phyloP scores from a whole-genome alignment of 2,329 filamentous ascomycete genomes.

The Ceratocystiopsis minuta region DNA sequence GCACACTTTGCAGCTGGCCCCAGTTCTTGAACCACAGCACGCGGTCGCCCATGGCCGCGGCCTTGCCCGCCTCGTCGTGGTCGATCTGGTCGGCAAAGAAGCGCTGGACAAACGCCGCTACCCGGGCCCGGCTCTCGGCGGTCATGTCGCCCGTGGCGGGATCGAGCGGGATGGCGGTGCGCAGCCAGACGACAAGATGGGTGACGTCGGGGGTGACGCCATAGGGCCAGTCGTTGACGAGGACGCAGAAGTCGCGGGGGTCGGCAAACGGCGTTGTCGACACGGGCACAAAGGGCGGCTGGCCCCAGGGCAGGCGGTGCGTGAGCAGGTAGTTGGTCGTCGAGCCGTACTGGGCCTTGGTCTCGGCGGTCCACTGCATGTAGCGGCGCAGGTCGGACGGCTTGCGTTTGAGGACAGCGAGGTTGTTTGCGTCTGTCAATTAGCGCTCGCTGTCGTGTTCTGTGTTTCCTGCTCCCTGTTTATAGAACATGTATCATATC shows the following conservation, averaged over 20 bases:
- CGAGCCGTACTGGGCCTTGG: constrained; percentile 56
- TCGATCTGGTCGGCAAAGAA: constrained; percentile 47
- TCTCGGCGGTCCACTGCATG: constrained; percentile 54
- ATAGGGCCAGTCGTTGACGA: constrained; percentile 91
- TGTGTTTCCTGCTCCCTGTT: neutral
- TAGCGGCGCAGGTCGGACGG: constrained; percentile 69
- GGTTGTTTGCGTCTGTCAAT: constrained; percentile 32
- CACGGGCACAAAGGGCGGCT: constrained; percentile 33
- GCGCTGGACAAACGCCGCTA: constrained; percentile 50
- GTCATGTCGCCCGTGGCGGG: constrained; percentile 54
- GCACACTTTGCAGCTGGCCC: constrained; percentile 72
- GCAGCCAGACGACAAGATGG: constrained; percentile 88
- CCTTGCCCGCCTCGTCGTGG: constrained; percentile 11
- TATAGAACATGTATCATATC: no score
- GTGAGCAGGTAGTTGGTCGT: constrained; percentile 62
- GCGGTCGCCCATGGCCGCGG: constrained; percentile 22
- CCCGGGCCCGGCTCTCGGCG: constrained; percentile 38
- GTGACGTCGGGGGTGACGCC: constrained; percentile 46
- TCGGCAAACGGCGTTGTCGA: constrained; percentile 34
- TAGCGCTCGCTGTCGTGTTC: neutral
- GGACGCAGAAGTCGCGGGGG: constrained; percentile 44
- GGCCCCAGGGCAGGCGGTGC: constrained; percentile 58
- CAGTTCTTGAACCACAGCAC: constrained; percentile 92
- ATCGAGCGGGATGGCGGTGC: constrained; percentile 61
- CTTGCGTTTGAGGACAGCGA: constrained; percentile 59